phyloP scores from a whole-genome alignment of 352 stramenopile genomes.

The Phytophthora hibernalis region DNA sequence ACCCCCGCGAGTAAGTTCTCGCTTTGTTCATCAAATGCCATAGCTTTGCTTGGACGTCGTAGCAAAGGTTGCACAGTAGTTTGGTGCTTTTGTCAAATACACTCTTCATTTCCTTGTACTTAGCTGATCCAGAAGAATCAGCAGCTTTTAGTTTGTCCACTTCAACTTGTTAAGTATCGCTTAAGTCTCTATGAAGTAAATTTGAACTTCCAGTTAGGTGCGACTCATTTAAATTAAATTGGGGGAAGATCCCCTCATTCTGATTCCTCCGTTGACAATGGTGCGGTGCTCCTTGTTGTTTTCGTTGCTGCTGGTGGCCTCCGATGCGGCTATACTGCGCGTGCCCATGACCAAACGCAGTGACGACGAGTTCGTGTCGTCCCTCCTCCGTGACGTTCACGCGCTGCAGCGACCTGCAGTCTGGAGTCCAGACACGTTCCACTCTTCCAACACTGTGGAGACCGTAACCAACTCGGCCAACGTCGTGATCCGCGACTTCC shows the following conservation, averaged over 20 bases:
- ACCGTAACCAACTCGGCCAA: slow-evolving; percentile 32
- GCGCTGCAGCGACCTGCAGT: slow-evolving; percentile 45
- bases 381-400: slow-evolving; percentile 61
- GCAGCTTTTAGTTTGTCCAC: no score
- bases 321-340: slow-evolving; percentile 51
- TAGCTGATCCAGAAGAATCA: not conserved
- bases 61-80: not conserved
- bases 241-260: no score
- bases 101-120: slow-evolving; percentile 1
- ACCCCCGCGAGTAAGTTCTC: slow-evolving; percentile 35
- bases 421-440: no score
- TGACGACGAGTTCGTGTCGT: slow-evolving; percentile 68
- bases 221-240: no score
- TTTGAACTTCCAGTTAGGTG: no score
- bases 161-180: no score
- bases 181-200: no score
- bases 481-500: slow-evolving; percentile 91
- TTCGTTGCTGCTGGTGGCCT: slow-evolving; percentile 26
- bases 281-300: slow-evolving; percentile 35
- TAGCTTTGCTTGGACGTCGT: not conserved
- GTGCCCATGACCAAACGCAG: slow-evolving; percentile 77
- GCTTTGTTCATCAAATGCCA: not conserved
- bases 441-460: no score
- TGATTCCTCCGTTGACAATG: slow-evolving; percentile 7
- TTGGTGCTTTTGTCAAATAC: slow-evolving; percentile 16